A percentile compares a stretch with the other conserved stretches of the same genome.
Conservation (phyloP, 495 filamentous ascomycete genomes). For the Penicillium flavigenum region DNA sequence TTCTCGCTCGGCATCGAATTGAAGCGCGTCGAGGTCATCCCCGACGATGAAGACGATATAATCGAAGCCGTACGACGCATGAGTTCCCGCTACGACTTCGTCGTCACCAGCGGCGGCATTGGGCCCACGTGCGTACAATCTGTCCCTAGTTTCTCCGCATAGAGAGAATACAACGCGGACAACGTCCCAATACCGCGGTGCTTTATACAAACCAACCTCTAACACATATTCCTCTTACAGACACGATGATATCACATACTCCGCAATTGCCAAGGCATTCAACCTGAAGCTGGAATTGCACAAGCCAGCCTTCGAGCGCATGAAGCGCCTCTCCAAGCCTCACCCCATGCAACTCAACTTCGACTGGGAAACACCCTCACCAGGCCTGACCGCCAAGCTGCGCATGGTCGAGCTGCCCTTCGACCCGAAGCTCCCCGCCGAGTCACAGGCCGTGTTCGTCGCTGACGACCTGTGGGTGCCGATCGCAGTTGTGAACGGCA, state of each 20-base stretch:
- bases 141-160: background rate
- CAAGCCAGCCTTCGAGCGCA: constrained; percentile 68
- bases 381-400: constrained; percentile 72
- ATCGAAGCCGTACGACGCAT: constrained; percentile 82
- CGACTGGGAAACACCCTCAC: constrained; percentile 79
- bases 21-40: constrained; percentile 87
- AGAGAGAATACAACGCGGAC: background rate
- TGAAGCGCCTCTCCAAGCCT: constrained; percentile 76
- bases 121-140: constrained; percentile 73
- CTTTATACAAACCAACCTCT: background rate
- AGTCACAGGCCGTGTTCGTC: constrained; percentile 73
- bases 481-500: constrained; percentile 81
- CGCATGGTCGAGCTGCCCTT: constrained; percentile 87
- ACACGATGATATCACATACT: constrained; percentile 97
- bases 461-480: constrained; percentile 89
- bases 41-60: constrained; percentile 87
- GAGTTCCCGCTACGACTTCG: constrained; percentile 86
- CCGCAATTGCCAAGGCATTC: constrained; percentile 90
- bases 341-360: constrained; percentile 73
- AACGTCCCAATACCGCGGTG: background rate
- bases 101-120: constrained; percentile 93
- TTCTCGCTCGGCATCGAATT: constrained; percentile 87
- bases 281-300: constrained; percentile 72
- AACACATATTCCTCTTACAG: constrained; percentile 37
- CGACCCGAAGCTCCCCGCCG: constrained; percentile 58